phyloP scores from a whole-genome alignment of 331 rosid genomes.

The Telfairia occidentalis region DNA sequence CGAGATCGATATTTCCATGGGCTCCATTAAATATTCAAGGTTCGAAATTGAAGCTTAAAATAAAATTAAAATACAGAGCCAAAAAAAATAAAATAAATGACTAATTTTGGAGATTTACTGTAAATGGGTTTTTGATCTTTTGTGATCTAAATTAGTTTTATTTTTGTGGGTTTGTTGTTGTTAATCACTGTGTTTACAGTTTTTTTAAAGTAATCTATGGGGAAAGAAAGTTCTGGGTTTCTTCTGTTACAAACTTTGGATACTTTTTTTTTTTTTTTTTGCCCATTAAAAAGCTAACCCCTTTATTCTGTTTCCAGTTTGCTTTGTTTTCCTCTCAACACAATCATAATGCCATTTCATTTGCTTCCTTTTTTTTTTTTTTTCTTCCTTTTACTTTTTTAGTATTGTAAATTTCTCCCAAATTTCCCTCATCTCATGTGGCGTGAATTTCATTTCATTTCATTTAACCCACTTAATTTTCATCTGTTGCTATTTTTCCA shows the following conservation, averaged over 20 bases:
- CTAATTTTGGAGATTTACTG: slow-evolving; percentile 9
- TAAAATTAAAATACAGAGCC: neutral
- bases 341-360: neutral
- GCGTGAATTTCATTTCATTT: no score
- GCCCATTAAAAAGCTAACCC: slow-evolving; percentile 14
- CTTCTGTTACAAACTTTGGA: slow-evolving; percentile 35
- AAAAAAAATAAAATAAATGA: neutral
- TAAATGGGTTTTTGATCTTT: neutral
- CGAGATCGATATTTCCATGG: slow-evolving; percentile 92
- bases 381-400: no score
- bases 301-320: neutral
- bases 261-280: slow-evolving; percentile 11
- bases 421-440: no score
- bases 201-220: neutral
- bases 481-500: no score
- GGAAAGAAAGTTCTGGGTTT: neutral
- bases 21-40: slow-evolving; percentile 92
- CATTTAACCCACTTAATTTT: no score
- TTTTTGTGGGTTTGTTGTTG: slow-evolving; percentile 1
- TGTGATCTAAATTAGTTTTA: neutral
- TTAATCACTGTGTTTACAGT: neutral
- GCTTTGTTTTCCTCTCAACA: neutral
- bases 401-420: no score
- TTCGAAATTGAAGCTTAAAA: slow-evolving; percentile 66
- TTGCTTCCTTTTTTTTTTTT: neutral